These are phyloP conservation scores for Pythium guiyangense DNA, from an alignment of 352 stramenopile species.

Conservation along the genomic window DNA sequence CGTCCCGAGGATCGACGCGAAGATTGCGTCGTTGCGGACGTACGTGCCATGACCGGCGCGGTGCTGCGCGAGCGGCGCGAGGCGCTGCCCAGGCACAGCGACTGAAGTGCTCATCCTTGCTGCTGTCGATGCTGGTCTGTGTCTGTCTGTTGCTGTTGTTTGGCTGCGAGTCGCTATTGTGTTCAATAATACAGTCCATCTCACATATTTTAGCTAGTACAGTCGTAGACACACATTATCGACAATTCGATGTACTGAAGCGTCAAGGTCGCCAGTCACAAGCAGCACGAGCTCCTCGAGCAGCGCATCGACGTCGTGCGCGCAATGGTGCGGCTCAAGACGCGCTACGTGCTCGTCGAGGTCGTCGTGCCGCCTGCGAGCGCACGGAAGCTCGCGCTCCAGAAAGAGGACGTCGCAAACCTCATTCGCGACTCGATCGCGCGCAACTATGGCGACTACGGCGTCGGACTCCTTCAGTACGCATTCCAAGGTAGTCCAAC, in stretches of 20 bases:
- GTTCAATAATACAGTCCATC: no score
- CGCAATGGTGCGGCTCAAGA: constrained; percentile 75
- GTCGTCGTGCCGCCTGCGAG: constrained; percentile 21
- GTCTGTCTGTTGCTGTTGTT: no score
- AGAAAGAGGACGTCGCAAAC: constrained; percentile 52
- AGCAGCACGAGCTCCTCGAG: no score
- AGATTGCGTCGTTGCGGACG: constrained; percentile 55
- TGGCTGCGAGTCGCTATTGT: neutral
- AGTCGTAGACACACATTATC: no score
- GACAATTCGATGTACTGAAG: no score
- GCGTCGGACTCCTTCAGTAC: constrained; percentile 60
- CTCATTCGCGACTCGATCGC: constrained; percentile 62
- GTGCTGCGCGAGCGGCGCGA: constrained; percentile 32
- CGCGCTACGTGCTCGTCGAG: constrained; percentile 71
- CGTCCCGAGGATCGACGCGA: constrained; percentile 56
- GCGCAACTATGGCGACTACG: constrained; percentile 67
- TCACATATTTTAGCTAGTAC: no score
- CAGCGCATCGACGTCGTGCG: neutral
- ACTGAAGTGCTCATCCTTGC: constrained; percentile 18
- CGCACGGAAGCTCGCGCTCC: constrained; percentile 38
- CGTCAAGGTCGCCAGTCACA: neutral
- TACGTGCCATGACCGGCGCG: constrained; percentile 49
- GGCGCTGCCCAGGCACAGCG: constrained; percentile 50
- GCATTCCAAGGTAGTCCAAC: constrained; percentile 80
- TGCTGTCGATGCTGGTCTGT: constrained; percentile 14